These are phyloP conservation scores for Penicillium expansum DNA, from an alignment of 2,329 filamentous ascomycete species.

Conservation along the genomic window DNA sequence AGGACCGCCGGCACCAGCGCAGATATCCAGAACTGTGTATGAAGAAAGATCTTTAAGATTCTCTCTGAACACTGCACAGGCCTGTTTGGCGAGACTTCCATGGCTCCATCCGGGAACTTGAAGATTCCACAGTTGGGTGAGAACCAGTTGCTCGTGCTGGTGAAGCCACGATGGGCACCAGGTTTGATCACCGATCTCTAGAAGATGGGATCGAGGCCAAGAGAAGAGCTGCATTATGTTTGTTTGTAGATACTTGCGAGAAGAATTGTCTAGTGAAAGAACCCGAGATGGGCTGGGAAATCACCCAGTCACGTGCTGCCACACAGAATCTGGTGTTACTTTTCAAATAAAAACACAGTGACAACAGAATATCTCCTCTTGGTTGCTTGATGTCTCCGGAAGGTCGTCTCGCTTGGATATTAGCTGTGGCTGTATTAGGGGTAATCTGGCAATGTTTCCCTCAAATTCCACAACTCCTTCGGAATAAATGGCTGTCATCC, in stretches of 20 bases:
- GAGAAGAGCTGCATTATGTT: neutral
- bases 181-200: slow-evolving; percentile 65
- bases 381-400: neutral
- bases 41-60: slow-evolving; percentile 48
- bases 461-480: neutral
- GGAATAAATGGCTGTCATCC: neutral
- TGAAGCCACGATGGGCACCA: slow-evolving; percentile 66
- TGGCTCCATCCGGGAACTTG: slow-evolving; percentile 16
- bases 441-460: neutral
- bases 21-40: slow-evolving; percentile 72
- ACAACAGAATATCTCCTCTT: neutral
- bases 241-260: neutral
- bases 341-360: neutral
- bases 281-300: neutral
- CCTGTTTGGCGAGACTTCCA: slow-evolving; percentile 13
- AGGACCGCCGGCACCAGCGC: slow-evolving; percentile 70
- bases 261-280: neutral
- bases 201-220: slow-evolving; percentile 52
- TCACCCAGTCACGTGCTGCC: neutral
- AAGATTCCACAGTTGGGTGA: slow-evolving; percentile 26
- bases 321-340: neutral
- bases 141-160: slow-evolving; percentile 41
- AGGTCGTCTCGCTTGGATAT: neutral
- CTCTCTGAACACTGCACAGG: slow-evolving; percentile 14
- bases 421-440: neutral